Evolutionary conservation across 805 yeast species (phyloP).

Genomic region (Candida golubevii): DNA sequence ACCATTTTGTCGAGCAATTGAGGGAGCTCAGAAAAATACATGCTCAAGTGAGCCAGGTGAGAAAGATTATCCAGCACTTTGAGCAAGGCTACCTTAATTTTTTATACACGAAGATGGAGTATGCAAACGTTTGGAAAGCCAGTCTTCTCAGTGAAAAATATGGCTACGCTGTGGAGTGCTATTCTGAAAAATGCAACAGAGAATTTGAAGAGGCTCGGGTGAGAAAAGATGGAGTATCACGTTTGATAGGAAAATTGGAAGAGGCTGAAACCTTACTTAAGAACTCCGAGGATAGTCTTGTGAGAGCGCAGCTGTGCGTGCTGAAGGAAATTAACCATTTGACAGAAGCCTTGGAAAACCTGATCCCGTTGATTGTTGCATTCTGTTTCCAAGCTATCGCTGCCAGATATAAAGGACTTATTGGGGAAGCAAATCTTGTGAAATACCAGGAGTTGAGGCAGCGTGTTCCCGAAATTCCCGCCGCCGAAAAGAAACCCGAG

Average conservation of each 20-base stretch:
- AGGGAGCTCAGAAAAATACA: neutral
- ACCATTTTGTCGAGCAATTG: neutral
- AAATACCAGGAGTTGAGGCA: slow-evolving; percentile 1
- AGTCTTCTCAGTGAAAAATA: slow-evolving; percentile 3
- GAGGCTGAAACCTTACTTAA: slow-evolving; percentile 1
- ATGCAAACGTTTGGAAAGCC: slow-evolving; percentile 3
- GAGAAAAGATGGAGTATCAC: neutral
- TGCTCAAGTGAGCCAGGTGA: neutral
- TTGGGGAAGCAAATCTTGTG: slow-evolving; percentile 4
- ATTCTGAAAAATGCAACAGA: slow-evolving; percentile 6
- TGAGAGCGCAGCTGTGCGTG: too few species aligned
- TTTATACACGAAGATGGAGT: neutral
- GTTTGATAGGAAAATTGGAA: neutral
- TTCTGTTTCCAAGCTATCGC: slow-evolving; percentile 1
- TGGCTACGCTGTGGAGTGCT: slow-evolving; percentile 10
- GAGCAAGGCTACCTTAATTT: neutral
- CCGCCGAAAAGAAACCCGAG: neutral
- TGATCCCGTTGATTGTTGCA: neutral
- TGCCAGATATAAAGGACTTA: neutral
- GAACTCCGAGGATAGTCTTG: too few species aligned
- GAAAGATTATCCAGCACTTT: neutral
- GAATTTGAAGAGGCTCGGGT: slow-evolving; percentile 1
- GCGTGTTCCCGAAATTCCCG: neutral
- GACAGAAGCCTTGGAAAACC: too few species aligned
- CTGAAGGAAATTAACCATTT: too few species aligned